A percentile compares a stretch with the other conserved stretches of the same genome.
Conservation (phyloP, 2,329 filamentous ascomycete genomes). For the Fusarium concolor region DNA sequence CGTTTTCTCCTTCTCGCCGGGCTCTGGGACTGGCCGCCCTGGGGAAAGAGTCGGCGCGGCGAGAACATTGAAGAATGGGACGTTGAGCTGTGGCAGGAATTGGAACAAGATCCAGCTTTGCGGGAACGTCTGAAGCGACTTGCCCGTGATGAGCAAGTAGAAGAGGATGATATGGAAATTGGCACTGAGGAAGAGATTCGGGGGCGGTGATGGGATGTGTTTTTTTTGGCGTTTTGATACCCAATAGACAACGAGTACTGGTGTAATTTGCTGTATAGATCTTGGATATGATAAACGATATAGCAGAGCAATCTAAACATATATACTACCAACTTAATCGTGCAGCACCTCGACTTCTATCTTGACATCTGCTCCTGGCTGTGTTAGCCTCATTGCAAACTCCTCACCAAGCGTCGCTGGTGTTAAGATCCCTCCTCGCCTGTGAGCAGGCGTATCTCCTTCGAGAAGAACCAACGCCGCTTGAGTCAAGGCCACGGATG, state of each 20-base stretch:
- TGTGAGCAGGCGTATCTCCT: constrained; percentile 18
- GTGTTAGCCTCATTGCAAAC: constrained; percentile 23
- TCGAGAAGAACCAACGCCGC: constrained; percentile 35
- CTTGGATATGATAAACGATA: constrained; percentile 17
- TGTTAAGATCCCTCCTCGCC: constrained; percentile 34
- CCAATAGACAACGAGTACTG: constrained; percentile 35
- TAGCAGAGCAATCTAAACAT: constrained; percentile 5
- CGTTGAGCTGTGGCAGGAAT: constrained; percentile 68
- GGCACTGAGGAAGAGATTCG: constrained; percentile 33
- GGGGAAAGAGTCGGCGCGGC: constrained; percentile 51
- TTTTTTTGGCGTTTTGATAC: constrained; percentile 41
- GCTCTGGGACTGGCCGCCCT: constrained; percentile 61
- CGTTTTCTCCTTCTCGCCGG: constrained; percentile 60
- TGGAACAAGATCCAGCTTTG: constrained; percentile 64
- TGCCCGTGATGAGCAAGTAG: constrained; percentile 51
- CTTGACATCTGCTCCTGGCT: constrained; percentile 12
- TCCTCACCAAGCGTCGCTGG: constrained; percentile 33
- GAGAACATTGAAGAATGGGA: constrained; percentile 63
- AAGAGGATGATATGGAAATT: constrained; percentile 42
- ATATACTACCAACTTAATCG: not conserved
- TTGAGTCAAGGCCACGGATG: constrained; percentile 33
- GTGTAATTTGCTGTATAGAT: constrained; percentile 19
- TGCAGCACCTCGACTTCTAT: constrained; percentile 21
- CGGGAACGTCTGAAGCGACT: constrained; percentile 57
- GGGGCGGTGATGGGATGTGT: constrained; percentile 21